Evolutionary conservation across 164 flowering plant genomes (phyloP).

Genomic region (Sextonia rubra): DNA sequence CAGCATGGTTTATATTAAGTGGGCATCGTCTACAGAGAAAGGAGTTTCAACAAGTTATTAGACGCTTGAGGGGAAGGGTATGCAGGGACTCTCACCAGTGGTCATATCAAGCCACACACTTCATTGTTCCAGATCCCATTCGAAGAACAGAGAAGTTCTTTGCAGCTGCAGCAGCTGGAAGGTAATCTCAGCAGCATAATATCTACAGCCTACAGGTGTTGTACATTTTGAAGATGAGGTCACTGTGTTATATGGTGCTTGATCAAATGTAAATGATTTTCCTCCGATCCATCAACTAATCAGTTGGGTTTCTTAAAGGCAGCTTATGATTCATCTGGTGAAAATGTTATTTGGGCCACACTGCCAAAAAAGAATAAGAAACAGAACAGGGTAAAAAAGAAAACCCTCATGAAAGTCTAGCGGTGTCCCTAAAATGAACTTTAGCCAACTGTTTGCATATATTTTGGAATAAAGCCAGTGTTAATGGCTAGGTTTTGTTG

Average conservation of each 20-base stretch:
- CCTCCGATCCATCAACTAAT: neutral
- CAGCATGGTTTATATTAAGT: slow-evolving; percentile 65
- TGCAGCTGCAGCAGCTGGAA: slow-evolving; percentile 97
- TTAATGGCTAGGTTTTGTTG: too few species aligned
- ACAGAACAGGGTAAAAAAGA: too few species aligned
- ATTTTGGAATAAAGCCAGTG: too few species aligned
- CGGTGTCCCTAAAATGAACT: too few species aligned
- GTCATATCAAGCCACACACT: slow-evolving; percentile 98
- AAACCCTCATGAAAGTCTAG: too few species aligned
- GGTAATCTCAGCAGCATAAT: slow-evolving; percentile 32
- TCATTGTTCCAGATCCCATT: slow-evolving; percentile 71
- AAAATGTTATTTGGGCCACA: too few species aligned
- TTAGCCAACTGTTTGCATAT: too few species aligned
- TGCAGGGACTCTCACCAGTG: slow-evolving; percentile 93
- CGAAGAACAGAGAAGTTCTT: slow-evolving; percentile 93
- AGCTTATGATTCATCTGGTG: neutral
- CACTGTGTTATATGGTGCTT: neutral
- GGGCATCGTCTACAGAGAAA: slow-evolving; percentile 82
- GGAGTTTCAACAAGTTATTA: slow-evolving; percentile 72
- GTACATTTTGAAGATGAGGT: neutral
- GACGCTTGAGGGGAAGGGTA: slow-evolving; percentile 59
- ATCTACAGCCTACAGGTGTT: neutral
- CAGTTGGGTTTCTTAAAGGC: too few species aligned
- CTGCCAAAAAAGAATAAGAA: too few species aligned
- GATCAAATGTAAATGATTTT: neutral